Evolutionary conservation across 2,329 filamentous ascomycete species (phyloP).

Genomic region (Epichloe hybrida): DNA sequence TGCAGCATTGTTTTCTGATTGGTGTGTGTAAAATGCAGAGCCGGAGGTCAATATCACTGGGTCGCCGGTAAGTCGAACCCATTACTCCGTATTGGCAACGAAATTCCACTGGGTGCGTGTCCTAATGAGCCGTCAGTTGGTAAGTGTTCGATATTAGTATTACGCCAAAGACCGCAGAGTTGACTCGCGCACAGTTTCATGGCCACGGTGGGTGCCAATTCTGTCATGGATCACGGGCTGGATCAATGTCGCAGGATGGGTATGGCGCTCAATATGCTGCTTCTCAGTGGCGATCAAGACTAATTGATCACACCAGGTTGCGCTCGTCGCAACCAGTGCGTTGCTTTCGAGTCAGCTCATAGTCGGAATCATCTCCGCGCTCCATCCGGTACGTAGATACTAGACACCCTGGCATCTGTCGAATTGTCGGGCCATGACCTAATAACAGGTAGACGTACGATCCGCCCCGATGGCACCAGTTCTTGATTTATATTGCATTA

Average conservation of each 20-base stretch:
- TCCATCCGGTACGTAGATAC: conserved; percentile 29
- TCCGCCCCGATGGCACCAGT: conserved; percentile 53
- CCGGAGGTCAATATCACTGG: conserved; percentile 57
- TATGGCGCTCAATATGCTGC: conserved; percentile 2
- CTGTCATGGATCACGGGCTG: conserved; percentile 30
- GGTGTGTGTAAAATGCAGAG: conserved; percentile 10
- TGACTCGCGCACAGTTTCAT: conserved; percentile 9
- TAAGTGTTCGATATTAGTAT: background rate
- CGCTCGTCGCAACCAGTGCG: conserved; percentile 53
- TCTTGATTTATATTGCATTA: conserved; percentile 34
- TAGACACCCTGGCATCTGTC: background rate
- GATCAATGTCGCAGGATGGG: conserved; percentile 57
- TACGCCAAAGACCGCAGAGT: background rate
- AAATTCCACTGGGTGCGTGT: background rate
- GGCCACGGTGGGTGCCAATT: conserved; percentile 12
- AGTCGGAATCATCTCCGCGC: conserved; percentile 48
- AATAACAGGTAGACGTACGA: conserved; percentile 27
- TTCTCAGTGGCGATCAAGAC: background rate
- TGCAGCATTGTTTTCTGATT: too few species aligned
- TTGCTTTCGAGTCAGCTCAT: conserved; percentile 54
- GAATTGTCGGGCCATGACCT: background rate
- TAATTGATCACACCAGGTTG: conserved; percentile 23
- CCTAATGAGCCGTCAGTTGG: background rate
- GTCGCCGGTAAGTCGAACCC: conserved; percentile 35
- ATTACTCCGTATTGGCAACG: too few species aligned